Evolutionary conservation across 2,329 filamentous ascomycete genomes (phyloP).

Genomic region (Arthroderma sp.): DNA sequence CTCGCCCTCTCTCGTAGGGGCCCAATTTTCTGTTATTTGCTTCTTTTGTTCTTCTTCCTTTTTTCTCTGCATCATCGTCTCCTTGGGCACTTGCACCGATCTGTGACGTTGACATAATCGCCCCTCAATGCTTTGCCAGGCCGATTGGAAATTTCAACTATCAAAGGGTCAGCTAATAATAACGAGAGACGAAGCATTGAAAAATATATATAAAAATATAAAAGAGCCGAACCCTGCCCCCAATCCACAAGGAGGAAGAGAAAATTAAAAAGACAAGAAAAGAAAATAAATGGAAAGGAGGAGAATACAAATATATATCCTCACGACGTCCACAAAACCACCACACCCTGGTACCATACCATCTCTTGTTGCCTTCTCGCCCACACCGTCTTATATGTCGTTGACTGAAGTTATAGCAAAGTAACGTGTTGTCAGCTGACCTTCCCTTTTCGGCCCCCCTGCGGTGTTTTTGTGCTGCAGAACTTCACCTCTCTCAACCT

Average conservation of each 20-base stretch:
- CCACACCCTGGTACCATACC: conserved; percentile 1
- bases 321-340: conserved; percentile 4
- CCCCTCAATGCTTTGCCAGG: too few relatives aligned
- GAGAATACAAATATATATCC: background rate
- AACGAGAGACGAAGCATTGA: background rate
- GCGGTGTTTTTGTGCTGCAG: background rate
- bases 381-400: conserved; percentile 1
- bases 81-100: too few relatives aligned
- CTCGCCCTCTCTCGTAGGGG: too few relatives aligned
- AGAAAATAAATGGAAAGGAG: too few relatives aligned
- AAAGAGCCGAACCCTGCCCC: background rate
- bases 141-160: background rate
- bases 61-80: too few relatives aligned
- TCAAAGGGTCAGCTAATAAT: background rate
- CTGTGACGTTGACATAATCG: too few relatives aligned
- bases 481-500: conserved; percentile 1
- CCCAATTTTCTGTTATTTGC: too few relatives aligned
- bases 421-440: conserved; percentile 8
- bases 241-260: background rate
- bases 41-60: too few relatives aligned
- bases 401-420: conserved; percentile 6
- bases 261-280: too few relatives aligned
- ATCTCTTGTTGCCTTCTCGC: background rate
- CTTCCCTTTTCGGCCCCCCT: conserved; percentile 3
- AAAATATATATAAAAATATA: background rate